These are phyloP conservation scores for Huntiella omanensis DNA, from an alignment of 2,329 filamentous ascomycete species.

Conservation along the genomic window DNA sequence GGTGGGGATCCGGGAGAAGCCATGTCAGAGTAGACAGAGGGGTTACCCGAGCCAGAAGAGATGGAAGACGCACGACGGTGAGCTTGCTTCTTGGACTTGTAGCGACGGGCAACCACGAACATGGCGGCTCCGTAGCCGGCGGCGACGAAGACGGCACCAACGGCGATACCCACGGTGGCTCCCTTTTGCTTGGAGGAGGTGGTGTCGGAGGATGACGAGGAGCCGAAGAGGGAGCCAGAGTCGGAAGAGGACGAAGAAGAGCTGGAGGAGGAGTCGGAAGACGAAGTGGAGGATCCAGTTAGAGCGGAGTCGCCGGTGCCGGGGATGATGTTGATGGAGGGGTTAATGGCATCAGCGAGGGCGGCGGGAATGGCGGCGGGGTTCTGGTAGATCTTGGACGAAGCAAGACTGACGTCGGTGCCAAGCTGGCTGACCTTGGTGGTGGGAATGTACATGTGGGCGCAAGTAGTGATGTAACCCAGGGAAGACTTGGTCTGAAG, in stretches of 20 bases:
- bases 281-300: slow-evolving; percentile 14
- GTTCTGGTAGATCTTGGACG: slow-evolving; percentile 59
- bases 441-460: slow-evolving; percentile 48
- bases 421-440: slow-evolving; percentile 49
- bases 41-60: slow-evolving; percentile 30
- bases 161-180: slow-evolving; percentile 50
- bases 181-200: slow-evolving; percentile 41
- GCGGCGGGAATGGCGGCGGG: slow-evolving; percentile 44
- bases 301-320: slow-evolving; percentile 23
- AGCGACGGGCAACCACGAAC: slow-evolving; percentile 80
- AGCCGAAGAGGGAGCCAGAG: slow-evolving; percentile 14
- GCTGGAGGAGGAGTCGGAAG: not conserved
- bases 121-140: slow-evolving; percentile 84
- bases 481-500: slow-evolving; percentile 50
- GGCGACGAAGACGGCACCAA: slow-evolving; percentile 59
- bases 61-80: slow-evolving; percentile 65
- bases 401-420: slow-evolving; percentile 50
- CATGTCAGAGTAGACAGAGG: slow-evolving; percentile 27
- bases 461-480: slow-evolving; percentile 67
- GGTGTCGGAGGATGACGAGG: slow-evolving; percentile 24
- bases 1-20: slow-evolving; percentile 31
- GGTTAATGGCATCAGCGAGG: slow-evolving; percentile 67
- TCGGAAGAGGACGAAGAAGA: slow-evolving; percentile 1
- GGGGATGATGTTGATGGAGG: slow-evolving; percentile 49
- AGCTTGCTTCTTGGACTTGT: slow-evolving; percentile 66